A percentile compares a stretch with the other conserved stretches of the same genome.
Evolutionary conservation across 805 yeast genomes (phyloP).

Genomic region (Candida ficus): DNA sequence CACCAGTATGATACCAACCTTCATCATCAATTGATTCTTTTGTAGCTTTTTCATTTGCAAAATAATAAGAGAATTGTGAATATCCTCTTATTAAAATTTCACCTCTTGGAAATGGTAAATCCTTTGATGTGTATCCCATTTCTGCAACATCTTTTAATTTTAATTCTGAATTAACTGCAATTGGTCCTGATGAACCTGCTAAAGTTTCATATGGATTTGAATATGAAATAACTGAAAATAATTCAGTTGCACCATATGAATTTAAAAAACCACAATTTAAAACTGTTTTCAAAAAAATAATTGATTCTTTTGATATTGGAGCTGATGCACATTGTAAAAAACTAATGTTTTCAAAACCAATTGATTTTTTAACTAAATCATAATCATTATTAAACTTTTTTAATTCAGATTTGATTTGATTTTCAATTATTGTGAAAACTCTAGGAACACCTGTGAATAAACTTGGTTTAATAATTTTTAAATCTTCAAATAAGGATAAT

Average conservation of each 20-base stretch:
- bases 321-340: slow-evolving; percentile 46
- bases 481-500: slow-evolving; percentile 41
- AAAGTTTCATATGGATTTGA: slow-evolving; percentile 33
- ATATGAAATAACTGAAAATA: slow-evolving; percentile 42
- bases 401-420: slow-evolving; percentile 14
- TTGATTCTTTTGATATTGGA: slow-evolving; percentile 51
- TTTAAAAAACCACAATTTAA: slow-evolving; percentile 41
- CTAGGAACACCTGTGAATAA: slow-evolving; percentile 50
- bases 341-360: slow-evolving; percentile 35
- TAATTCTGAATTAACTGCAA: slow-evolving; percentile 42
- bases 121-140: slow-evolving; percentile 43
- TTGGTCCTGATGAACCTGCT: slow-evolving; percentile 47
- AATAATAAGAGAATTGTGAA: slow-evolving; percentile 33
- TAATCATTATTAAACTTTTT: slow-evolving; percentile 23
- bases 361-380: slow-evolving; percentile 22
- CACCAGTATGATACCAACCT: slow-evolving; percentile 54
- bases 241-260: slow-evolving; percentile 62
- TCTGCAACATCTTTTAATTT: slow-evolving; percentile 49
- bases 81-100: slow-evolving; percentile 52
- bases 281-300: slow-evolving; percentile 47
- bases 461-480: slow-evolving; percentile 41
- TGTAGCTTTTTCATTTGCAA: slow-evolving; percentile 19
- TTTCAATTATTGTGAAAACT: slow-evolving; percentile 45
- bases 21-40: slow-evolving; percentile 35
- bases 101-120: slow-evolving; percentile 40